Base-by-base conservation (phyloP, 495 filamentous ascomycete genomes). In the Penicillium lividum region DNA sequence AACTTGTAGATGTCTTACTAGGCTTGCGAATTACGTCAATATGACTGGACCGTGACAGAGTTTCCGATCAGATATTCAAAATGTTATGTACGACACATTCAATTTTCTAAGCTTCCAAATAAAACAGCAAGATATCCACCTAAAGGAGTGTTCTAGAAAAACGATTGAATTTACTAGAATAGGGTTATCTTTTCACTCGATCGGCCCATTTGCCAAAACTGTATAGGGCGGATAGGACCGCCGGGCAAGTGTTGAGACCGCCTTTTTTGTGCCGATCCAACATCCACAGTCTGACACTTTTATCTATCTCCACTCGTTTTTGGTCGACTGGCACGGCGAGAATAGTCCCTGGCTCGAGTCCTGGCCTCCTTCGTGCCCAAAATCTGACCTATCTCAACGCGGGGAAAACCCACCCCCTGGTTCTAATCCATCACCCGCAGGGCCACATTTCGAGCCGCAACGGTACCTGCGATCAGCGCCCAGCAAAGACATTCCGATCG, bases 211-310 rank as follows among this genome's bases (percentile, higher is more conserved):
- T 46, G 25, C 43, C 43, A 10, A 27, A 25, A 46, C 18, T 46
- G 43, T 27, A 49, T 29, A 49, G 46, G 28, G 46, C 27, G 46
- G 52, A 55, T 38, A 48, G 42, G 49, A 49, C 59, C 51, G 45
- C 47, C 48, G 54, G 60, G 57, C 57, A 60, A 64, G 51, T 48
- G 54, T 51, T 52, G 63, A 65, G 63, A 63, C 63, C 63, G 63
- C 63, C 63, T 66, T 40, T 30, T 64, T 67, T 62, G 54, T 67
- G 66, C 61, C 64, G 64, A 64, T 67, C 62, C 59, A 56, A 66
- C 59, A 51, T 60, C 58, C 34, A 65, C 62, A 10, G 27, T 54
- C 54, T 64, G 58, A 57, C 61, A 61, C 53, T 57, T 62, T 44
- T 10, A 44, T 36, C 46, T 51, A 28, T 38, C 48, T 22, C 47